Percentiles rank a stretch among this genome's conserved stretches.
Conservation (phyloP, 306 rosid genomes). For the Begonia peltatifolia region DNA sequence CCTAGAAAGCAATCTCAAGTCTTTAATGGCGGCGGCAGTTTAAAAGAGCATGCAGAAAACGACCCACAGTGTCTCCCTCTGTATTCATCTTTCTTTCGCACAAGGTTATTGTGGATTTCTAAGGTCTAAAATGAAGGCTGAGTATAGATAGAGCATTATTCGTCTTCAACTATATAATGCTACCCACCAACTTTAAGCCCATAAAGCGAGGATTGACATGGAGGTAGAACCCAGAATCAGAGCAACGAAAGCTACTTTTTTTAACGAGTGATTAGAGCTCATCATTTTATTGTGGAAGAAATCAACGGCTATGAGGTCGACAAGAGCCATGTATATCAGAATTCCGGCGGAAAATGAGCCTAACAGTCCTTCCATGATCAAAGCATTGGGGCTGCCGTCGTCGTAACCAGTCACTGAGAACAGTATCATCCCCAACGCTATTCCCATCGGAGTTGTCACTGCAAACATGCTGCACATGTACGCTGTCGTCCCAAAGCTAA, state of each 20-base stretch:
- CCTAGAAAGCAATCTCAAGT: too few species aligned
- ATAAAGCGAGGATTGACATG: conserved; percentile 78
- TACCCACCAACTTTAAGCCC: conserved; percentile 38
- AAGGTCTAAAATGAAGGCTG: too few species aligned
- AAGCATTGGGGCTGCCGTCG: conserved; percentile 64
- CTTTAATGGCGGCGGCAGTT: too few species aligned
- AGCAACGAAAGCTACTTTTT: conserved; percentile 55
- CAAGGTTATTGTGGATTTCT: too few species aligned
- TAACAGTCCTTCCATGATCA: conserved; percentile 73
- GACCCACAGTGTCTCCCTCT: too few species aligned
- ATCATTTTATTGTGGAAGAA: conserved; percentile 91
- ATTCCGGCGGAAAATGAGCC: conserved; percentile 85
- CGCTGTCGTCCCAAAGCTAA: conserved; percentile 49
- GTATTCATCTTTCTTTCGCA: too few species aligned
- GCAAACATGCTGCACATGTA: conserved; percentile 95
- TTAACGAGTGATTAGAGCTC: conserved; percentile 32
- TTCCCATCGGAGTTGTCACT: conserved; percentile 91
- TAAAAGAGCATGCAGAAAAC: too few species aligned
- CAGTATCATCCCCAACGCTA: conserved; percentile 57
- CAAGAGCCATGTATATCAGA: conserved; percentile 88
- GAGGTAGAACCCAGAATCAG: conserved; percentile 64
- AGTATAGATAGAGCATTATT: too few species aligned
- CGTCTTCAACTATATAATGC: too few species aligned
- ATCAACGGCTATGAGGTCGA: conserved; percentile 76
- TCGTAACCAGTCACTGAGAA: conserved; percentile 76